Base-by-base conservation (phyloP, 805 yeast species). In the Blastobotrys peoriensis region DNA sequence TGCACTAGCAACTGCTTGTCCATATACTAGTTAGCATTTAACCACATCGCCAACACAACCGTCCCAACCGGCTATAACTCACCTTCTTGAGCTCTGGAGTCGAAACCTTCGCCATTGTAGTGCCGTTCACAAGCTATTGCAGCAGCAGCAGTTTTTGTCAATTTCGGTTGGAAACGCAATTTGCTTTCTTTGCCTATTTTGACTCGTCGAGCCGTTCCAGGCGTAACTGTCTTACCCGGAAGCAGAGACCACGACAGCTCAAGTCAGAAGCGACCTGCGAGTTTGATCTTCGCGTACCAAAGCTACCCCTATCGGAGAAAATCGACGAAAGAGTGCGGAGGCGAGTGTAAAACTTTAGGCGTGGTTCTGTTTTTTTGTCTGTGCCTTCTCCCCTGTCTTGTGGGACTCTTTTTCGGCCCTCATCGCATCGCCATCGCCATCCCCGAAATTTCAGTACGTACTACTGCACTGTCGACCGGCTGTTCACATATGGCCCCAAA, bases 1-100 rank as follows among this genome's bases (percentile, higher is more conserved):
- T 83, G 84, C 15, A 91, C 68, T 10, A 79, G 70, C 21, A 91
- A 71, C 56, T 78, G 76, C 64, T 85, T 86, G 59, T 85, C 89
- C 76, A 86, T 73, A 60, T 86, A 87, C 81, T 83, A 54, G 20
- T 33, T 30, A 35, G 42, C 33, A 2, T 19, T 22, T 4, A 16
- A 13, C 5, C 8, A 9, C 15, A 23, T 16, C n/a, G 22, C 21
- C 4, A 34, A 34, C n/a, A 34, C 9, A n/a, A n/a, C n/a, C n/a
- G n/a, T n/a, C n/a, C n/a, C n/a, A n/a, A 34, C 5, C 13, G 18
- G 27, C 16, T 4, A 35, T 2, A 10, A 44, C 60, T 38, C 42
- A 57, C 61, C 54, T 56, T 57, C 42, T 55, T 53, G 40, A 65
- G 52, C 48, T 64, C 68, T 3, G 68, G 68, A 41, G 55, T 50